Base-by-base conservation (phyloP, 1,139 yeast species). In the Yamadazyma blattariae region DNA sequence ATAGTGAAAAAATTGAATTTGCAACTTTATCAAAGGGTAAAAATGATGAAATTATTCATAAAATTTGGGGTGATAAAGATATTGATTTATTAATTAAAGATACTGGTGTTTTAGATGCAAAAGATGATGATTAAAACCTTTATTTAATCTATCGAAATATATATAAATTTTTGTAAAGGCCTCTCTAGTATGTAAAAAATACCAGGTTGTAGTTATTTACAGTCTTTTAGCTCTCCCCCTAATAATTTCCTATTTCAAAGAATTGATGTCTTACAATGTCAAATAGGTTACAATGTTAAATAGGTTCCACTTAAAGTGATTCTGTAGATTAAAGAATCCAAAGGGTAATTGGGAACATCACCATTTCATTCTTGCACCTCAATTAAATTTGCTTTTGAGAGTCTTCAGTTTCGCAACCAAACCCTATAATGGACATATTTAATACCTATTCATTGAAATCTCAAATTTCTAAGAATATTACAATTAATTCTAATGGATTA, bases 1-100 rank as follows among this genome's bases (percentile, higher is more conserved):
- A 89, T 24, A 77, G 88, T 54, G 96, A 89, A 41, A 88, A 89
- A 65, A 73, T 89, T 46, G 97, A 89, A 64, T 82, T 90, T 56
- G 89, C 96, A 24, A 87, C 96, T 3, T 57, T 64, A 46, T 46
- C 54, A 37, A 74, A 87, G 39, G 73, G 77, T 23, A 64, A 70
- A 47, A 61, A 66, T 25, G 83, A 79, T 29, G 69, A 77, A 42
- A 69, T 84, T 16, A 57, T 72, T 37, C 84, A 82, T 51, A 82
- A 79, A 60, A 78, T 90, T 48, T 92, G 95, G 92, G 74, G 64
- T 41, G 92, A 89, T 16, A 60, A 66, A 13, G 95, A 88, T 47
- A 82, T 92, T 46, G 92, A 88, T 48, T 65, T 62, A 33, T 69
- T 90, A 57, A 74, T 92, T 52, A 78, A 80, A 54, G 81, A 79